Percentiles rank a stretch among this genome's conserved stretches.
phyloP scores from a whole-genome alignment of 2,329 filamentous ascomycete species.

The Cordyceps farinosa region DNA sequence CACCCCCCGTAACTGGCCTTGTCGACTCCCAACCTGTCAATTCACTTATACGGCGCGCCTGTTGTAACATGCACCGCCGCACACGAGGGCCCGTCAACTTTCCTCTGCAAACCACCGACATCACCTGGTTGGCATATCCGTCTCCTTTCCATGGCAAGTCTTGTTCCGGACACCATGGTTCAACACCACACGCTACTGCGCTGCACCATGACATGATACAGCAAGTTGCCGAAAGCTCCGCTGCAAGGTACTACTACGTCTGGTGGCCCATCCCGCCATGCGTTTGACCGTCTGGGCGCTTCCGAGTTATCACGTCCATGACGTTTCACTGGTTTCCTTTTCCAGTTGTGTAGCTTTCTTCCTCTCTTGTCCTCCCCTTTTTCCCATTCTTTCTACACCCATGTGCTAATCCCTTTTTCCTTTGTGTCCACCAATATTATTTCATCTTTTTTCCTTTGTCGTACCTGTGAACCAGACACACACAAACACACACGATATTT shows the following conservation, averaged over 20 bases:
- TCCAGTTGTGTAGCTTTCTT: background rate
- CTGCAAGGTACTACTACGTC: background rate
- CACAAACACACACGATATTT: background rate
- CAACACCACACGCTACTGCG: background rate
- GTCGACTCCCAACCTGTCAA: slow-evolving; percentile 3
- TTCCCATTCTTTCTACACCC: slow-evolving; percentile 10
- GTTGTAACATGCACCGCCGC: slow-evolving; percentile 14
- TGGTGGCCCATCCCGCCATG: background rate
- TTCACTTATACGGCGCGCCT: slow-evolving; percentile 9
- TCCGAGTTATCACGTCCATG: background rate
- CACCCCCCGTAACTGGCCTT: background rate
- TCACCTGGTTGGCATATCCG: background rate
- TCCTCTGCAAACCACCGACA: background rate
- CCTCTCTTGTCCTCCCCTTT: background rate
- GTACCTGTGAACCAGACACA: slow-evolving; percentile 8
- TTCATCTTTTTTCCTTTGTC: slow-evolving; percentile 3
- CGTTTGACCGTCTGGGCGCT: slow-evolving; percentile 2
- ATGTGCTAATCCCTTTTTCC: background rate
- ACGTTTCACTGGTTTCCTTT: background rate
- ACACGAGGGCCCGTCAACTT: background rate
- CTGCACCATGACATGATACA: background rate
- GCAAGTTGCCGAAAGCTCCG: background rate
- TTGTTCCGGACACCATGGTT: background rate
- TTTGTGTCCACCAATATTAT: background rate
- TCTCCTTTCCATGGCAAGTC: background rate